Evolutionary conservation across 371 early-diverging fungal genomes (phyloP).

Genomic region (Capniomyces stellatus): DNA sequence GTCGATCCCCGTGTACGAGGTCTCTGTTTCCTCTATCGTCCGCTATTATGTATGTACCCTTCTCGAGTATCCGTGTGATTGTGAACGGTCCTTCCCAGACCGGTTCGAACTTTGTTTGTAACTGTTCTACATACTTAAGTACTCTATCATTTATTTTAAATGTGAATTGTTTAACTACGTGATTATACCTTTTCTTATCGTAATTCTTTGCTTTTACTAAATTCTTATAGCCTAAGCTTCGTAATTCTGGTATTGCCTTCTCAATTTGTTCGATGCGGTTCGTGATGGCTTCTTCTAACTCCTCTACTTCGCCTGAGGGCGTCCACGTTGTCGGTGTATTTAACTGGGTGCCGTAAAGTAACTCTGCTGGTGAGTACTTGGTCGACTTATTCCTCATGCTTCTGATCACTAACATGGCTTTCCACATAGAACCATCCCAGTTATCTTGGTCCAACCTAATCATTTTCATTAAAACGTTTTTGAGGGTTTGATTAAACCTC

Average conservation of each 20-base stretch:
- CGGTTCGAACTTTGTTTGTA: background rate
- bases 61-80: background rate
- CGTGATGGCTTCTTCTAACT: background rate
- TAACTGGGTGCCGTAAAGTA: background rate
- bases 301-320: background rate
- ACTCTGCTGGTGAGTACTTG: background rate
- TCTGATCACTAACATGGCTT: background rate
- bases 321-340: background rate
- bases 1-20: background rate
- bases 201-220: background rate
- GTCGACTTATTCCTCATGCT: background rate
- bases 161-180: background rate
- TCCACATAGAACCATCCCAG: conserved; percentile 4
- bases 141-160: conserved; percentile 1
- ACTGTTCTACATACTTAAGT: background rate
- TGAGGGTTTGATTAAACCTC: conserved; percentile 1
- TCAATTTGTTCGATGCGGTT: background rate
- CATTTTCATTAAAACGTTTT: background rate
- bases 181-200: background rate
- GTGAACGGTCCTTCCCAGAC: background rate
- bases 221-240: background rate
- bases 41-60: background rate
- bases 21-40: background rate
- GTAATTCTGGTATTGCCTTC: background rate
- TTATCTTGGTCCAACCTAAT: background rate